Base-by-base conservation (phyloP, 2,329 filamentous ascomycete species). In the Ophiostoma ips region DNA sequence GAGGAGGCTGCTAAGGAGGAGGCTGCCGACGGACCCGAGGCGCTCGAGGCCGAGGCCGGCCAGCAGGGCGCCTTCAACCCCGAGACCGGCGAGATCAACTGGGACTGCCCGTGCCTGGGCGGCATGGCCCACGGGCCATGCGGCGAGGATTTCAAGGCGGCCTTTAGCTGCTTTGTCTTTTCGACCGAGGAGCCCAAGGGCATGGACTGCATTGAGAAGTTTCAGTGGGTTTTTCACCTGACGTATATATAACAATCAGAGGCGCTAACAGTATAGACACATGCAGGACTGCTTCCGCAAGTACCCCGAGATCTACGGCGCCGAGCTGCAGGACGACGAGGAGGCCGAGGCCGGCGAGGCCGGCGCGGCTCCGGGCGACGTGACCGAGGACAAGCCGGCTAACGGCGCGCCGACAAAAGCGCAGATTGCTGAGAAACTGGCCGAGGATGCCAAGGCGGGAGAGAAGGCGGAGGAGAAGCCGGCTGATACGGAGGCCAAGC, bases 1-100 rank as follows among this genome's bases (percentile, higher is more conserved):
- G 61, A 60, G 46, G 55, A 44, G 43, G 41, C 55, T 3, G 30
- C 30, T 10, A 24, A 45, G 15, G 28, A 33, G 13, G 31, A 16
- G 28, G 24, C 43, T 18, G 49, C 48, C 28, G 57, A 44, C 49
- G 70, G 73, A 2, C 69, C 72, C 7, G 70, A 69, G 51, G 72
- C 66, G 0, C 69, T 92, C 13, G 84, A 95, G 65, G 79, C 87
- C 53, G 88, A 95, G 66, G 88, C 87, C 6, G 77, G 71, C 54
- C 81, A 90, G 63, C 81, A 96, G 67, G 92, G 87, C 50, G 92
- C 92, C 1, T 98, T 96, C 71, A 94, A 98, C 67, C 88, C 89
- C 3, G 92, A 96, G 71, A 98, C 92, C 10, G 92, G 92, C 58
- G 92, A 98, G 75, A 98, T 98, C 69, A 98, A 98, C 74, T 98